Base-by-base conservation (phyloP, 345 rosid genomes). In the Durio zibethinus region DNA sequence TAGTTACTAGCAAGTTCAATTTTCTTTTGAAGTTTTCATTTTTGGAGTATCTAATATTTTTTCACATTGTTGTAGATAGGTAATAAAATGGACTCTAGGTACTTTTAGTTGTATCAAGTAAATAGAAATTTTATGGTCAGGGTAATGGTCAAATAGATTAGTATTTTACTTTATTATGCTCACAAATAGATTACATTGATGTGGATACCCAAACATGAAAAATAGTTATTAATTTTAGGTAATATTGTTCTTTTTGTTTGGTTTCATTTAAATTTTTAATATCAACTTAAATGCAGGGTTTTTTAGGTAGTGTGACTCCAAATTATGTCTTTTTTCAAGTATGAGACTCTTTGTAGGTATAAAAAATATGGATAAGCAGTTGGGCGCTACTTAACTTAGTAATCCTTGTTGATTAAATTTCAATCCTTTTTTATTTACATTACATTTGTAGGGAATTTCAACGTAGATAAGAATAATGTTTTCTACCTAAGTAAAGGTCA, bases 401-500 rank as follows among this genome's bases (percentile, higher is more conserved):
- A 36, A 1, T 23, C 23, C 38, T 76, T 20, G 9, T 15, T 63
- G 15, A 63, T n/a, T 23, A 25, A 9, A 48, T 47, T 77, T 73
- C 25, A 52, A 21, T 31, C 10, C 0, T n/a, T 80, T 33, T 33
- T 33, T 33, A 16, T 0, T 73, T 47, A 10, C n/a, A 75, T 82
- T 45, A 7, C 63, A 11, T 20, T 43, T 73, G 2, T 70, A 94
- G 98, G 98, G 98, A 18, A 89, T 94, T 42, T 90, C 98, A 0
- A 94, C 98, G 9, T 94, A 94, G 81, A 88, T 89, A 85, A 89
- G 94, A 86, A 94, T 88, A 84, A 92, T 94, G 98, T 95, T 94
- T 82, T 94, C 98, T 21, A 94, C 98, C 56, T 95, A 94, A 86
- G 98, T 92, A 76, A 85, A 84, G 35, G 1, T 71, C 43, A 67